A percentile compares a stretch with the other conserved stretches of the same genome.
Conservation (phyloP, 441 rosid genomes). For the Corymbia calophylla region DNA sequence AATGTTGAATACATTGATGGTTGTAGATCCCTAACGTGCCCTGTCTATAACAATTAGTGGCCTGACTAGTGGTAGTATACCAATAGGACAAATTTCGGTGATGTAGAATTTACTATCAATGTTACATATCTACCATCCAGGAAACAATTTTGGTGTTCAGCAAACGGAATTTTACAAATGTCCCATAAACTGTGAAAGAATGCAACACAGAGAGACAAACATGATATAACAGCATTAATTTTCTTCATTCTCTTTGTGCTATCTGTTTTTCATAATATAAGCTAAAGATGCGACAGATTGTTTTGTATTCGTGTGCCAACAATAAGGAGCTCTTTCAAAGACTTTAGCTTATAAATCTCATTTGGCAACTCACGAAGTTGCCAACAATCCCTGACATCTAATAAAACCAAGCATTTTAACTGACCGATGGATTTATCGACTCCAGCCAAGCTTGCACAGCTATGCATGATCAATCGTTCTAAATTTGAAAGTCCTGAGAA, state of each 20-base stretch:
- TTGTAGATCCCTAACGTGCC: neutral
- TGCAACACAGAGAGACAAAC: neutral
- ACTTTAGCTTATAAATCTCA: neutral
- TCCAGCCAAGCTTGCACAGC: neutral
- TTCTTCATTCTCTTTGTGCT: neutral
- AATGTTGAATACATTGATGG: neutral
- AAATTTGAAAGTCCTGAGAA: neutral
- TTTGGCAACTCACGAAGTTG: neutral
- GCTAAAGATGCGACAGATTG: neutral
- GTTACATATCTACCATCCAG: neutral
- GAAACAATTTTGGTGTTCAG: neutral
- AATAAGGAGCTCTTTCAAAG: neutral
- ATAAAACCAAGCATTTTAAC: neutral
- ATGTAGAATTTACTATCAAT: neutral
- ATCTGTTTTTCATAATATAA: neutral
- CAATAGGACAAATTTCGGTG: neutral
- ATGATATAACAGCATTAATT: neutral
- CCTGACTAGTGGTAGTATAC: neutral
- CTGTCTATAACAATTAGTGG: accelerated
- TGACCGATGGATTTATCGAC: neutral
- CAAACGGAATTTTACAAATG: neutral
- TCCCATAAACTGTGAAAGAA: neutral
- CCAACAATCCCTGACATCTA: accelerated
- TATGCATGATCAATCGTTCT: neutral
- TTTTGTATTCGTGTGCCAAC: no score